These are phyloP conservation scores for Solanum lycopersicoides DNA, from an alignment of 257 asterid genomes.

Conservation along the genomic window DNA sequence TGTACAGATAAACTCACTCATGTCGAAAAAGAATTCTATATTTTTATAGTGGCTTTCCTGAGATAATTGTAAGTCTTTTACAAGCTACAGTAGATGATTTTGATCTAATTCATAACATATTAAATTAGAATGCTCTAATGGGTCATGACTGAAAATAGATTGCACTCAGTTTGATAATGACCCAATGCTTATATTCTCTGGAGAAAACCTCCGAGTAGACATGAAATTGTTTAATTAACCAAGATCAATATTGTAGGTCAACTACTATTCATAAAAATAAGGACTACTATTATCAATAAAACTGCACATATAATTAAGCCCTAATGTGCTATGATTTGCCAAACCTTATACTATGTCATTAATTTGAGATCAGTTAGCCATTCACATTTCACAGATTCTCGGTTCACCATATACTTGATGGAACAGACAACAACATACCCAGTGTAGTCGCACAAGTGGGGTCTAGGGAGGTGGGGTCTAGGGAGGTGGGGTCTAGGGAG, in stretches of 20 bases:
- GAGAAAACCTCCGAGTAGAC: neutral
- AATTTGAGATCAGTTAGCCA: neutral
- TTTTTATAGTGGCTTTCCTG: neutral
- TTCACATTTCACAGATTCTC: neutral
- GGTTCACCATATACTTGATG: neutral
- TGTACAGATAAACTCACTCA: neutral
- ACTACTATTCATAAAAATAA: neutral
- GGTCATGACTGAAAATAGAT: neutral
- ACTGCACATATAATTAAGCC: neutral
- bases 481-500: neutral
- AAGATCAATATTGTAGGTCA: neutral
- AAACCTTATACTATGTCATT: neutral
- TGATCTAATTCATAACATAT: neutral
- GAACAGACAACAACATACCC: neutral
- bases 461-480: neutral
- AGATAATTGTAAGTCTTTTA: neutral
- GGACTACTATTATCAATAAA: neutral
- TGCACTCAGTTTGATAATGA: neutral
- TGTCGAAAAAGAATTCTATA: neutral
- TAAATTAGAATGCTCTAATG: neutral
- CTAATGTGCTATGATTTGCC: neutral
- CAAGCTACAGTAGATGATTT: neutral
- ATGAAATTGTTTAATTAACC: neutral
- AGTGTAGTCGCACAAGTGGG: neutral
- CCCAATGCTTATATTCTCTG: neutral